These are phyloP conservation scores for Apium graveolens DNA, from an alignment of 129 eudicot species.

Conservation along the genomic window DNA sequence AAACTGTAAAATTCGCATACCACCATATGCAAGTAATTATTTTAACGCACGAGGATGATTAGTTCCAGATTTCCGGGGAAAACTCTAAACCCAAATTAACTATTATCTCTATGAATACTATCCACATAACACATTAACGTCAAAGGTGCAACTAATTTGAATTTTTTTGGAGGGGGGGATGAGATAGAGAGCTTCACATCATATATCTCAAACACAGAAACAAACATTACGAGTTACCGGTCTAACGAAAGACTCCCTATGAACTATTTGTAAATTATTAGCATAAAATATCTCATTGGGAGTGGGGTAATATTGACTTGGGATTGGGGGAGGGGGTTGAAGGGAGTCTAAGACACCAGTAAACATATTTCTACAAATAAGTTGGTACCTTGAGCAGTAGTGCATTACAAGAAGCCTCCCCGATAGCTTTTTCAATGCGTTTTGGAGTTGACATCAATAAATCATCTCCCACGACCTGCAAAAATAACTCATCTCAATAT, in stretches of 20 bases:
- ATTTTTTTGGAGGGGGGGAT: neutral
- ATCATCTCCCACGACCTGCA: constrained; percentile 92
- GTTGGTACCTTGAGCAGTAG: constrained; percentile 78
- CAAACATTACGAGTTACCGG: neutral
- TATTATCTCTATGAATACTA: neutral
- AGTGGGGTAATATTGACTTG: too few relatives aligned
- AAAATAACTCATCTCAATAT: constrained; percentile 7
- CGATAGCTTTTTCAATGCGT: constrained; percentile 78
- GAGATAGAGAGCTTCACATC: neutral
- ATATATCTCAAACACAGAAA: too few relatives aligned
- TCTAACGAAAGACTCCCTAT: too few relatives aligned
- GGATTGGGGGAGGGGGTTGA: too few relatives aligned
- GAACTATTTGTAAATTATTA: neutral
- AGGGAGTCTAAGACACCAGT: neutral
- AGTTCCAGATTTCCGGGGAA: neutral
- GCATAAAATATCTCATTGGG: too few relatives aligned
- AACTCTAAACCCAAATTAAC: neutral
- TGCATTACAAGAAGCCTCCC: constrained; percentile 79
- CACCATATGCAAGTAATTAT: neutral
- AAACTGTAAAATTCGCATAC: neutral
- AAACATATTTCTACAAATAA: neutral
- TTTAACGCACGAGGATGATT: neutral
- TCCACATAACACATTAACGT: neutral
- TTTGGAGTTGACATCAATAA: constrained; percentile 86
- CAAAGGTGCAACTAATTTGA: neutral